Conservation (phyloP, 352 stramenopile species). For the Aphanomyces euteiches region DNA sequence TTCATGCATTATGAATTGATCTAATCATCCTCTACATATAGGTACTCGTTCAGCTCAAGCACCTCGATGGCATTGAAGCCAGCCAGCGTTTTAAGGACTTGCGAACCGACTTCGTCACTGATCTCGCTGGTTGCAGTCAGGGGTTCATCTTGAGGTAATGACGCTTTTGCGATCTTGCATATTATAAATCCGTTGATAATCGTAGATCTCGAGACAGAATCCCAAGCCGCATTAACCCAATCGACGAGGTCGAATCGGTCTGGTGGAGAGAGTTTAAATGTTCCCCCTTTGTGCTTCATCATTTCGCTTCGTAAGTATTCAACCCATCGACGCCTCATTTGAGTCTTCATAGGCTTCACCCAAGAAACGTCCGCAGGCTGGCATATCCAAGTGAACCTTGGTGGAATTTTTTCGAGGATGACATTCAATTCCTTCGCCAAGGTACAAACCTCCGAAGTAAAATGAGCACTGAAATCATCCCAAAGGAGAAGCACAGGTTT, state of each 20-base stretch:
- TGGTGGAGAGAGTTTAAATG: not conserved
- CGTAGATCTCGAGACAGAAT: not conserved
- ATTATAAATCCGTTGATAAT: not conserved
- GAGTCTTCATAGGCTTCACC: conserved; percentile 34
- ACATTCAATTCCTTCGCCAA: conserved; percentile 34
- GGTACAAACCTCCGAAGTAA: conserved; percentile 31
- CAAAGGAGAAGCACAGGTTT: conserved; percentile 33
- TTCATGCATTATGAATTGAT: no score
- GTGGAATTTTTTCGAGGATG: conserved; percentile 31
- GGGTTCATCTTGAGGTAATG: no score
- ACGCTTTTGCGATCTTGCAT: not conserved
- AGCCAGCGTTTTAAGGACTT: no score
- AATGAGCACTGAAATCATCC: conserved; percentile 39
- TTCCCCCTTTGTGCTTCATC: not conserved
- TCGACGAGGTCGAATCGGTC: not conserved
- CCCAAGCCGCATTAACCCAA: not conserved
- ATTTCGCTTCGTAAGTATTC: not conserved
- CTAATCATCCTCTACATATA: no score
- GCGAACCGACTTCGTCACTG: no score
- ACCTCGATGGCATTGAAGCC: no score
- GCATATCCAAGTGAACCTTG: conserved; percentile 28
- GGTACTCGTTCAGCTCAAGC: no score
- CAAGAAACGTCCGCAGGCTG: conserved; percentile 35
- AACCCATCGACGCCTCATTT: not conserved
- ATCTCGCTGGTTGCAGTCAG: no score